A percentile compares a stretch with the other conserved stretches of the same genome.
phyloP scores from a whole-genome alignment of 139 green algal species.

The Axilococcus clingmanii region DNA sequence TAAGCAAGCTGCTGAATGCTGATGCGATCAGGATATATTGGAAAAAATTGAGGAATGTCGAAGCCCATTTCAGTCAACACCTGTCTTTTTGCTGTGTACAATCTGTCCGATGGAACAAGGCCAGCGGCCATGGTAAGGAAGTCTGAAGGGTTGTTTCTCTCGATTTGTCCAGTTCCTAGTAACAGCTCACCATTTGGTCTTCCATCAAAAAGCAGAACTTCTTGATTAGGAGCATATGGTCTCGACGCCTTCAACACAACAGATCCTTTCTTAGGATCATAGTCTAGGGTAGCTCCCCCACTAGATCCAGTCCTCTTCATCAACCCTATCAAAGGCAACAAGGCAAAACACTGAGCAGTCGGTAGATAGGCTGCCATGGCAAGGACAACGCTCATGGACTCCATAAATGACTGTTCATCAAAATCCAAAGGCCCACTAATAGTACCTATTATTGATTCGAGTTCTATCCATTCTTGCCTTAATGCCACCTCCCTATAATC shows the following conservation, averaged over 20 bases:
- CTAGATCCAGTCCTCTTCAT: conserved; percentile 49
- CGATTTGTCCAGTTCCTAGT: conserved; percentile 60
- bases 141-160: conserved; percentile 50
- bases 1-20: conserved; percentile 86
- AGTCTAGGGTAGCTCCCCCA: conserved; percentile 59
- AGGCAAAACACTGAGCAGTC: conserved; percentile 75
- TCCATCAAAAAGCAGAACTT: conserved; percentile 61
- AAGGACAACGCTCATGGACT: conserved; percentile 74
- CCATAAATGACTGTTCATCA: conserved; percentile 48
- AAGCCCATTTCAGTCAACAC: conserved; percentile 60
- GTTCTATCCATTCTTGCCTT: conserved; percentile 43
- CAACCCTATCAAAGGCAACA: conserved; percentile 59
- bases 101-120: conserved; percentile 25
- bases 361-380: conserved; percentile 69
- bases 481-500: conserved; percentile 29
- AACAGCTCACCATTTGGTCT: conserved; percentile 77
- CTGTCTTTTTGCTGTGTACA: conserved; percentile 56
- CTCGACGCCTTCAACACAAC: conserved; percentile 48
- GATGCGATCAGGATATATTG: conserved; percentile 77
- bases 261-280: conserved; percentile 39
- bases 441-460: not conserved
- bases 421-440: conserved; percentile 27
- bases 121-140: conserved; percentile 41
- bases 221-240: conserved; percentile 44
- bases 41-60: conserved; percentile 56